These are phyloP conservation scores for Endocalyx cinctus DNA, from an alignment of 2,329 filamentous ascomycete species.

Conservation along the genomic window DNA sequence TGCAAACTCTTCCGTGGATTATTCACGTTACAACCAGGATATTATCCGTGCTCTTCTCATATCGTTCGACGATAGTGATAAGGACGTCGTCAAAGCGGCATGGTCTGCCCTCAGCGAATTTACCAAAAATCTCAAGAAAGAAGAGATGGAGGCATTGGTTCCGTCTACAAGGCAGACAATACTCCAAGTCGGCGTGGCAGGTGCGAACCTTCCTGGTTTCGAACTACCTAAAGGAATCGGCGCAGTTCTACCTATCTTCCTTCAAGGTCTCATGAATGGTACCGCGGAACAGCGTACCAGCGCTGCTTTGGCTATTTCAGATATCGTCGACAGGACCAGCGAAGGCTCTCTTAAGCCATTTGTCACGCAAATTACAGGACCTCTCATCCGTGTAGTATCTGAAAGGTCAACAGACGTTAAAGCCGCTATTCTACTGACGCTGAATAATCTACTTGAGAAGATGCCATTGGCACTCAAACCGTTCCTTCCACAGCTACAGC, in stretches of 20 bases:
- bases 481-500: slow-evolving; percentile 92
- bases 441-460: slow-evolving; percentile 95
- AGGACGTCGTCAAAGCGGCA: slow-evolving; percentile 78
- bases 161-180: slow-evolving; percentile 80
- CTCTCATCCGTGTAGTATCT: slow-evolving; percentile 94
- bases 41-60: slow-evolving; percentile 86
- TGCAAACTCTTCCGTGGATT: slow-evolving; percentile 72
- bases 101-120: slow-evolving; percentile 85
- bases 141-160: slow-evolving; percentile 95
- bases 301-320: slow-evolving; percentile 87
- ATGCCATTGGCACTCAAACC: slow-evolving; percentile 94
- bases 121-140: slow-evolving; percentile 85
- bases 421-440: slow-evolving; percentile 84
- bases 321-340: slow-evolving; percentile 90
- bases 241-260: slow-evolving; percentile 90
- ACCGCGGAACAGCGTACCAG: slow-evolving; percentile 87
- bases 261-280: slow-evolving; percentile 97
- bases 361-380: slow-evolving; percentile 95
- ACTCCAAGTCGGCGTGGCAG: slow-evolving; percentile 82
- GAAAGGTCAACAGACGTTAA: slow-evolving; percentile 96
- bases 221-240: slow-evolving; percentile 93
- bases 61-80: slow-evolving; percentile 84
- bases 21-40: slow-evolving; percentile 93
- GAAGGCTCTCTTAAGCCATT: slow-evolving; percentile 86
- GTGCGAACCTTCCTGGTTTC: slow-evolving; percentile 82